A percentile compares a stretch with the other conserved stretches of the same genome.
phyloP scores from a whole-genome alignment of 106 monocot genomes.

The Posidonia australis region DNA sequence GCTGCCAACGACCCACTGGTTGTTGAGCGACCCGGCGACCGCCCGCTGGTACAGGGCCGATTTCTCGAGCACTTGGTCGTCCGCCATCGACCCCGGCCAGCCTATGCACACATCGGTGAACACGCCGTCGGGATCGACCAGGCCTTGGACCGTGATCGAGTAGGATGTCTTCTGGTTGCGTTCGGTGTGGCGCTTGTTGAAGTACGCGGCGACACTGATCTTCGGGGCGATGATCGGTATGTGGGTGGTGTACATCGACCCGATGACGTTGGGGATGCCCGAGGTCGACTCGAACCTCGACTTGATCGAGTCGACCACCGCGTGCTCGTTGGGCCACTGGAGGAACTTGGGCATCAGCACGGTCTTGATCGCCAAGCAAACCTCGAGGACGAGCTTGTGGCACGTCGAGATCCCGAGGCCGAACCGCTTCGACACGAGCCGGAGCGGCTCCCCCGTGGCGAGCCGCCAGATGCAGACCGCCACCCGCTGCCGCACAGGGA shows the following conservation, averaged over 20 bases:
- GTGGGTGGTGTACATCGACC: constrained; percentile 88
- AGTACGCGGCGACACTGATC: constrained; percentile 55
- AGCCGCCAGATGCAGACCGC: constrained; percentile 60
- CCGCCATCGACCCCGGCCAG: constrained; percentile 62
- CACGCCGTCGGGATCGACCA: constrained; percentile 57
- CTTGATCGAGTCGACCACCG: not conserved
- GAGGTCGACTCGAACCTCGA: constrained; percentile 31
- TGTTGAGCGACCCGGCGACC: constrained; percentile 16
- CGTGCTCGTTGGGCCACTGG: constrained; percentile 45
- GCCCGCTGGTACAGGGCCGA: constrained; percentile 47
- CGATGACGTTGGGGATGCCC: constrained; percentile 59
- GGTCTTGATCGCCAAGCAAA: constrained; percentile 67
- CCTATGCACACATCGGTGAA: constrained; percentile 81
- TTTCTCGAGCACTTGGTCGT: constrained; percentile 63
- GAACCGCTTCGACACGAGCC: constrained; percentile 51
- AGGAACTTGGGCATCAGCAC: constrained; percentile 76
- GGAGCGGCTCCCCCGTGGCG: constrained; percentile 57
- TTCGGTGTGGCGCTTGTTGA: constrained; percentile 81
- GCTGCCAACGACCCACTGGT: constrained; percentile 57
- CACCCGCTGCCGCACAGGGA: constrained; percentile 50
- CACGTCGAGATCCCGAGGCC: constrained; percentile 94
- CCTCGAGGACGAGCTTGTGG: constrained; percentile 93
- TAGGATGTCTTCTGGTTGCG: constrained; percentile 84
- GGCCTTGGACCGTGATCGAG: constrained; percentile 75
- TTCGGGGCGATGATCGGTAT: constrained; percentile 92